Evolutionary conservation across 1,284 basidiomycete genomes (phyloP), one percentile per base, ranked within the genome.

Genomic region (Apiotrichum akiyoshidainum): DNA sequence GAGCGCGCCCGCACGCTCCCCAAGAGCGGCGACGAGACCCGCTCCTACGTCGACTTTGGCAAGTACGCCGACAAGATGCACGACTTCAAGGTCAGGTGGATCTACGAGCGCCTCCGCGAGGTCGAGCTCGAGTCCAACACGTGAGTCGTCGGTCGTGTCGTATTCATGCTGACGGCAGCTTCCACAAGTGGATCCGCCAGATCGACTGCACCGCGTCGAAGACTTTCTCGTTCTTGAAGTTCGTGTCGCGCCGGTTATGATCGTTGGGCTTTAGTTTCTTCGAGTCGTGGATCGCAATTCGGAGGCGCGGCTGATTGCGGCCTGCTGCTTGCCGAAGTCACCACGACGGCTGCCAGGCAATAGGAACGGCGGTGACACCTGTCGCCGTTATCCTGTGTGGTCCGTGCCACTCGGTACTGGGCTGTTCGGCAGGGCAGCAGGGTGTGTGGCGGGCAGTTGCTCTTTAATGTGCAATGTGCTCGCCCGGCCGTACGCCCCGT

Each of bases 101-200:
- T 96, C 48, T 95, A 95, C 71, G 82, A 87, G 64, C 84, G 85
- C 60, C 88, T 96, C 86, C 83, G 91, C 52, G 79, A 83, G 60
- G 87, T 90, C 39, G 95, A 99, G 78, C 86, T 90, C 59, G 83
- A 83, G 40, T 82, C 85, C 64, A 87, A 86, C 60, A 80, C 92
- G 90, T 93, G 69, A 67, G 90, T 83, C 12, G 42, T 1, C 11
- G 16, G 37, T n/a, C n/a, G n/a, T 13, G 49, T 1, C 11, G 16
- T 14, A 9, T 4, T 9, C 1, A 4, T 22, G 53, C 51, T 54
- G 39, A 54, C 44, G n/a, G 31, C 52, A 74, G 71, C 3, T 75
- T 71, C 65, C 73, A 75, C 60, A 75, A 77, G 54, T 77, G 72
- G 72, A 72, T 73, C 45, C 58, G 72, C 50, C 74, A 75, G 63